A percentile compares a stretch with the other conserved stretches of the same genome.
Conservation (phyloP, 495 filamentous ascomycete species). For the Penicillium lividum region DNA sequence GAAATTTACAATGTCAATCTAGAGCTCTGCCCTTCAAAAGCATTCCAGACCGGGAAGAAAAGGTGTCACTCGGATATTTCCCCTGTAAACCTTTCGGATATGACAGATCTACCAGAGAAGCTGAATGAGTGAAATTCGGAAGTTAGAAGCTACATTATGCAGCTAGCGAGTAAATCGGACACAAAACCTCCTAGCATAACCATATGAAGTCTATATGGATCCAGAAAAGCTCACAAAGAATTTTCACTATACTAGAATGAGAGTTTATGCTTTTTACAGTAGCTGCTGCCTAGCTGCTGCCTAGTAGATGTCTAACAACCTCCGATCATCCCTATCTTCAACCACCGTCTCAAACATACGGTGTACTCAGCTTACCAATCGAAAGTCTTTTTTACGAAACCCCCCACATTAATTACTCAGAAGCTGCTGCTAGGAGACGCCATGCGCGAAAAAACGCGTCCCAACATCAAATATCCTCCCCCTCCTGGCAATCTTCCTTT, state of each 20-base stretch:
- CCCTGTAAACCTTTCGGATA: neutral
- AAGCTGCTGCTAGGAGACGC: conserved; percentile 10
- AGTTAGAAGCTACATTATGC: neutral
- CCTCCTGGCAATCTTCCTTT: conserved; percentile 36
- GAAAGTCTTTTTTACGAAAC: conserved; percentile 21
- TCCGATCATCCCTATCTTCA: neutral
- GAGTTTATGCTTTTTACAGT: neutral
- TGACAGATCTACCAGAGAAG: neutral
- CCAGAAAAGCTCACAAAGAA: neutral
- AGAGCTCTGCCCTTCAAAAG: neutral
- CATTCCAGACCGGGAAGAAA: neutral
- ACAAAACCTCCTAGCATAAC: neutral
- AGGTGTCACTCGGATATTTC: neutral
- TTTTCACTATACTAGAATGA: too few species aligned
- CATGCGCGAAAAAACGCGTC: conserved; percentile 40
- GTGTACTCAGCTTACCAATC: conserved; percentile 7
- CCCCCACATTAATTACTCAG: conserved; percentile 42
- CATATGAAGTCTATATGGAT: neutral
- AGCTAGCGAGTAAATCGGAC: neutral
- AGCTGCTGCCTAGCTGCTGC: neutral
- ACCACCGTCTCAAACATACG: neutral
- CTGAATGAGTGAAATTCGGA: neutral
- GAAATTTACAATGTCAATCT: neutral
- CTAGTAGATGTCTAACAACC: neutral
- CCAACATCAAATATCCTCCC: conserved; percentile 44